These are phyloP conservation scores for Fusarium denticulatum DNA, from an alignment of 2,329 filamentous ascomycete species.

Conservation along the genomic window DNA sequence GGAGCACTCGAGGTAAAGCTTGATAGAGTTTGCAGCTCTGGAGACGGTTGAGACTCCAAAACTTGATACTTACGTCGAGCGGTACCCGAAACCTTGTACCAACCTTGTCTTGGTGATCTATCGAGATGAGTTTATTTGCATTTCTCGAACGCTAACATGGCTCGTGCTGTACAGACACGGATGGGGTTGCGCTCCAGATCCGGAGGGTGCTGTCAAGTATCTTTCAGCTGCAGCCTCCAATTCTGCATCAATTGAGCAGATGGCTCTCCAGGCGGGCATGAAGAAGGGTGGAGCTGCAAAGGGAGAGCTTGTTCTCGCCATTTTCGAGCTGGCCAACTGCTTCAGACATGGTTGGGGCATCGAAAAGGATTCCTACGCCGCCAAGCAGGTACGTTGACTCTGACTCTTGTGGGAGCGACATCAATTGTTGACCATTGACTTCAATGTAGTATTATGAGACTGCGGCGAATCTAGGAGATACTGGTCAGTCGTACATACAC, in stretches of 20 bases:
- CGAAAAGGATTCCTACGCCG: constrained; percentile 84
- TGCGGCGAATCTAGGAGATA: constrained; percentile 94
- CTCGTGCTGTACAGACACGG: constrained; percentile 72
- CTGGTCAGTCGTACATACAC: constrained; percentile 59
- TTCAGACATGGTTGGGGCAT: constrained; percentile 97
- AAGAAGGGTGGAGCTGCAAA: constrained; percentile 95
- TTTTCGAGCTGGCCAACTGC: constrained; percentile 92
- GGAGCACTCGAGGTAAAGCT: background rate
- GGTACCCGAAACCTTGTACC: background rate
- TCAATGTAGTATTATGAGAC: constrained; percentile 88
- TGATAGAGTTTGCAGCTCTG: constrained; percentile 16
- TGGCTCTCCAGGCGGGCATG: constrained; percentile 85
- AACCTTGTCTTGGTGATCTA: background rate
- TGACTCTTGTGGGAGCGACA: background rate
- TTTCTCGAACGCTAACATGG: constrained; percentile 28
- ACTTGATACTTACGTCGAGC: background rate
- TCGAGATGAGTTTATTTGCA: background rate
- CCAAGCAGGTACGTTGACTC: constrained; percentile 66
- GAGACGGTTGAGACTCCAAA: constrained; percentile 11
- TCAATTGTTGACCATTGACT: constrained; percentile 10
- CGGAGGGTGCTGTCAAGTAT: constrained; percentile 79
- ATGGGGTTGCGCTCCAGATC: constrained; percentile 85
- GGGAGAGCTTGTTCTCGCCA: constrained; percentile 94
- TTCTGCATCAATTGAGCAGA: constrained; percentile 84
- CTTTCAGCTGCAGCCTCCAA: constrained; percentile 90